Evolutionary conservation across 1,284 basidiomycete genomes (phyloP).

Genomic region (Cryptococcus amylolentus): DNA sequence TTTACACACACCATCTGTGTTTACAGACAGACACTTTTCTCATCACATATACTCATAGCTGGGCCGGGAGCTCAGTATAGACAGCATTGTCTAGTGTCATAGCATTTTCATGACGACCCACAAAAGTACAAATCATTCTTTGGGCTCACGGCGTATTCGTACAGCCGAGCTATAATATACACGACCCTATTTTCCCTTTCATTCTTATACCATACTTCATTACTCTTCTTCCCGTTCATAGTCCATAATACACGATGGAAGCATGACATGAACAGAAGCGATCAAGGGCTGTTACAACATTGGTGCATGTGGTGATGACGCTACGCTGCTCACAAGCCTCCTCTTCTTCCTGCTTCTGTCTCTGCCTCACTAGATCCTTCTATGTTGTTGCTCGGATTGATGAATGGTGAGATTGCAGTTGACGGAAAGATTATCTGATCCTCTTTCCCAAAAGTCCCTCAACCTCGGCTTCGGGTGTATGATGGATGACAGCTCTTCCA

Average conservation of each 20-base stretch:
- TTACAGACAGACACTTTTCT: no score
- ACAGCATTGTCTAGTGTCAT: no score
- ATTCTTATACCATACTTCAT: background rate
- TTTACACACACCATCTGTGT: no score
- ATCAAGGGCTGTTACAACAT: background rate
- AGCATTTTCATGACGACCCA: no score
- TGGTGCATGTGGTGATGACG: background rate
- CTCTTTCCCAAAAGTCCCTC: slow-evolving; percentile 38
- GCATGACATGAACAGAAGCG: background rate
- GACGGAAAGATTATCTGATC: slow-evolving; percentile 7
- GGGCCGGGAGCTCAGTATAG: no score
- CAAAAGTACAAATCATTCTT: no score
- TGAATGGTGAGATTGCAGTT: background rate
- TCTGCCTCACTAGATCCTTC: no score
- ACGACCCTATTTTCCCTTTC: background rate
- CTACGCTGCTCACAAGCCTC: background rate
- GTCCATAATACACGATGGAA: no score
- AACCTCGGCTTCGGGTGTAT: slow-evolving; percentile 40
- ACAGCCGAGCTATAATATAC: background rate
- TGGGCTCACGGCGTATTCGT: background rate
- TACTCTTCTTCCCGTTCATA: no score
- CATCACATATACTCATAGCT: no score
- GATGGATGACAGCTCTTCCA: slow-evolving; percentile 42
- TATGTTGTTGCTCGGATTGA: no score
- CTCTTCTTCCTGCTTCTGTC: no score